phyloP scores from a whole-genome alignment of 1,139 yeast genomes.

The Suhomyces terraborum region DNA sequence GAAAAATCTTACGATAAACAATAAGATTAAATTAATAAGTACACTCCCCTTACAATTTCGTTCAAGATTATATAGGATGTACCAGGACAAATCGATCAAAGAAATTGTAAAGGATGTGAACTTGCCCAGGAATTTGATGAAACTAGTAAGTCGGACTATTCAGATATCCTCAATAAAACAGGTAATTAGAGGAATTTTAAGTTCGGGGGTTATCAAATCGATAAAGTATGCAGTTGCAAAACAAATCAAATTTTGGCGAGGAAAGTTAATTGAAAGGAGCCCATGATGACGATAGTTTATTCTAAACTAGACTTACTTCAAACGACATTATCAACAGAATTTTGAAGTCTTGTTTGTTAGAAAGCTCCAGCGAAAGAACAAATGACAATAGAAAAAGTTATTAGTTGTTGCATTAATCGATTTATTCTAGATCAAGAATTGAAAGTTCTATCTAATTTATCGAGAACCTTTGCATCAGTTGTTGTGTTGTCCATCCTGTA shows the following conservation, averaged over 20 bases:
- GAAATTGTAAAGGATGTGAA: conserved; percentile 42
- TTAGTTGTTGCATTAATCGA: not conserved
- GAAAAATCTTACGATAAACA: conserved; percentile 20
- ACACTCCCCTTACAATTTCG: conserved; percentile 58
- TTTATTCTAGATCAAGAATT: too few species aligned
- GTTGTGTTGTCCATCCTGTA: conserved; percentile 7
- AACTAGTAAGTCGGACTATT: conserved; percentile 60
- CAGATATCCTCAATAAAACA: conserved; percentile 72
- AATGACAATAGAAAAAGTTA: not conserved
- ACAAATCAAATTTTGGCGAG: conserved; percentile 33
- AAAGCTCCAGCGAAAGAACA: too few species aligned
- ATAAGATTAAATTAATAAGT: conserved; percentile 34
- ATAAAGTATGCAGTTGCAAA: conserved; percentile 80
- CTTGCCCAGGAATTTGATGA: conserved; percentile 41
- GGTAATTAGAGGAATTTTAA: conserved; percentile 76
- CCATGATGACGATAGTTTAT: not conserved
- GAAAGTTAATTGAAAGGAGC: conserved; percentile 7
- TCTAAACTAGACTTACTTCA: too few species aligned
- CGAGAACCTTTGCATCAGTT: conserved; percentile 9
- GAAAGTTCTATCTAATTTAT: conserved; percentile 9
- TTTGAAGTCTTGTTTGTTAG: too few species aligned
- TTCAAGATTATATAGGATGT: conserved; percentile 43
- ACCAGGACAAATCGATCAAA: conserved; percentile 34
- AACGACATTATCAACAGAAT: too few species aligned
- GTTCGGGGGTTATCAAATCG: conserved; percentile 81